phyloP scores from a whole-genome alignment of 768 basidiomycete species.

The Boletus reticuloceps region DNA sequence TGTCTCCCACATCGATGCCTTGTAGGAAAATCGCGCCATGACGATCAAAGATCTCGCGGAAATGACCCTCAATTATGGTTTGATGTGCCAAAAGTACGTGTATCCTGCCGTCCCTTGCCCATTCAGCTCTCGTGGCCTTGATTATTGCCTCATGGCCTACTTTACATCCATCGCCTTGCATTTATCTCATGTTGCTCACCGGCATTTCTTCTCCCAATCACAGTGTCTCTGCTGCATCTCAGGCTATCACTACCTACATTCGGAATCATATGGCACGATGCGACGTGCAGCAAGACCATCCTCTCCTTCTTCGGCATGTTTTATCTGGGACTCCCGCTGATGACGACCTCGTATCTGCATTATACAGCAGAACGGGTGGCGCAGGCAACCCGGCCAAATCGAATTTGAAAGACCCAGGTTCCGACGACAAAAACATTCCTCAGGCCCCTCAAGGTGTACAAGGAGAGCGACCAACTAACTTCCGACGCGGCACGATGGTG shows the following conservation, averaged over 20 bases:
- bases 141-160: not conserved
- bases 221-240: conserved; percentile 75
- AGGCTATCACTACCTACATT: conserved; percentile 83
- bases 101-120: conserved; percentile 5
- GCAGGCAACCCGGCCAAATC: conserved; percentile 44
- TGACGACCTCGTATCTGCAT: conserved; percentile 70
- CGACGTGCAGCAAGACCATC: conserved; percentile 66
- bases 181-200: conserved; percentile 15
- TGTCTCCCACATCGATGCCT: conserved; percentile 3
- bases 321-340: conserved; percentile 71
- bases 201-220: not conserved
- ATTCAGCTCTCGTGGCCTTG: conserved; percentile 11
- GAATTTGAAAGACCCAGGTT: conserved; percentile 9
- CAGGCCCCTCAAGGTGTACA: conserved; percentile 11
- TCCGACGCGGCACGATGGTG: conserved; percentile 73
- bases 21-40: conserved; percentile 77
- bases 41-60: conserved; percentile 85
- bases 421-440: conserved; percentile 27
- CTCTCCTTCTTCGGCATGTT: conserved; percentile 67
- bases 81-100: conserved; percentile 74
- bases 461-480: conserved; percentile 56
- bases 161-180: conserved; percentile 7
- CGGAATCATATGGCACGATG: conserved; percentile 71
- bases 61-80: conserved; percentile 59
- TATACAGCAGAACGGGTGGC: conserved; percentile 68